Base-by-base conservation (phyloP, 305 asterid genomes). In the Fraxinus sp. region DNA sequence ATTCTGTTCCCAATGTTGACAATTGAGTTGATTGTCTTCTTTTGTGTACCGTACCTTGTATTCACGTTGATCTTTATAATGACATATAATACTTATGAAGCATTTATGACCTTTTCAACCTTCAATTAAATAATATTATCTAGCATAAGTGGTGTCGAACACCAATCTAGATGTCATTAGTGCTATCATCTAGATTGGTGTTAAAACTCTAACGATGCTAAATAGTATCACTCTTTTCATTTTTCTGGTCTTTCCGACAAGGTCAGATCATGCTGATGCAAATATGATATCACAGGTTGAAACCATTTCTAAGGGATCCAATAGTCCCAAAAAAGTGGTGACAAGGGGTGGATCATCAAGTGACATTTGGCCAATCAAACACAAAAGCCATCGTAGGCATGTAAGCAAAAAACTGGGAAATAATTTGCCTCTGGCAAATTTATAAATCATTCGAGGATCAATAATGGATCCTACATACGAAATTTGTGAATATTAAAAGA, bases 281-380 rank as follows among this genome's bases (percentile, higher is more conserved):
- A 37, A 37, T 9, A 30, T 87, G 89, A 86, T 90, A 74, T 89
- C 89, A 86, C 43, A n/a, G 43, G 77, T 64, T 66, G 11, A n/a
- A 77, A 73, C 83, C 88, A 79, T 85, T 89, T 85, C 75, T 64
- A 24, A 30, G 77, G 83, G 81, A 72, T 75, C 83, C 86, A 2
- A 26, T 11, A 35, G 78, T 57, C 82, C 82, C 80, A 74, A 2
- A n/a, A 77, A 81, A 59, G 80, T 35, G 57, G 81, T 46, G 85
- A 82, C 85, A 78, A 0, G 0, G 11, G 80, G n/a, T 59, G 70
- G 43, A 75, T 76, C 82, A 82, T 84, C 86, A 72, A 83, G 79
- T 66, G 87, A 86, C 83, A 86, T 83, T 81, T 81, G 85, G 77
- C 83, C 89, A 80, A 18, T 18, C 26, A 18, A 6, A 52, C 24